Percentiles rank a stretch among this genome's conserved stretches.
These are phyloP conservation scores for Carex parvula DNA, from an alignment of 176 grass and related monocot genomes.

Conservation along the genomic window DNA sequence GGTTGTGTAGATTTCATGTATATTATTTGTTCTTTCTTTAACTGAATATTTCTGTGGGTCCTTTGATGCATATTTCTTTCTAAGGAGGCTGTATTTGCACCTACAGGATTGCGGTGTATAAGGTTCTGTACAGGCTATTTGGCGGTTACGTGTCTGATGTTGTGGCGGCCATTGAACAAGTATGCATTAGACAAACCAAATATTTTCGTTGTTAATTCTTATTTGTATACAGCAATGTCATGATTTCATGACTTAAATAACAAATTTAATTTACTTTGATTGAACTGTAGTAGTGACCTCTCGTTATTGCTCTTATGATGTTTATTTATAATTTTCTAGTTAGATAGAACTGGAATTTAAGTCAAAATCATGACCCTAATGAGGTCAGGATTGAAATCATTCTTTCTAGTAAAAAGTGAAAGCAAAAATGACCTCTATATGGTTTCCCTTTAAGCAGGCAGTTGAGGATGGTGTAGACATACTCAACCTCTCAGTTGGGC, in stretches of 20 bases:
- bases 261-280: background rate
- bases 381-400: background rate
- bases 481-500: constrained; percentile 95
- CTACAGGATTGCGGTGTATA: constrained; percentile 91
- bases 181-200: constrained; percentile 25
- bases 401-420: background rate
- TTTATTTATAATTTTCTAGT: background rate
- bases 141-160: constrained; percentile 98
- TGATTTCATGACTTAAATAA: background rate
- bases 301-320: background rate
- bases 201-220: background rate
- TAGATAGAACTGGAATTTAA: background rate
- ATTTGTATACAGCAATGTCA: background rate
- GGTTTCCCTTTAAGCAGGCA: constrained; percentile 44
- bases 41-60: constrained; percentile 11
- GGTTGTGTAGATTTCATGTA: constrained; percentile 6
- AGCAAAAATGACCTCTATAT: background rate
- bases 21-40: background rate
- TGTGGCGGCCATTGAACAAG: constrained; percentile 97
- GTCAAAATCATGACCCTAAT: background rate
- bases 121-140: constrained; percentile 96
- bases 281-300: background rate
- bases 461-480: constrained; percentile 95
- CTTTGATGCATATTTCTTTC: background rate
- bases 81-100: constrained; percentile 21